Percentiles rank a stretch among this genome's conserved stretches.
Evolutionary conservation across 73 alveolate genomes (phyloP).

Genomic region (Breviolum minutum): DNA sequence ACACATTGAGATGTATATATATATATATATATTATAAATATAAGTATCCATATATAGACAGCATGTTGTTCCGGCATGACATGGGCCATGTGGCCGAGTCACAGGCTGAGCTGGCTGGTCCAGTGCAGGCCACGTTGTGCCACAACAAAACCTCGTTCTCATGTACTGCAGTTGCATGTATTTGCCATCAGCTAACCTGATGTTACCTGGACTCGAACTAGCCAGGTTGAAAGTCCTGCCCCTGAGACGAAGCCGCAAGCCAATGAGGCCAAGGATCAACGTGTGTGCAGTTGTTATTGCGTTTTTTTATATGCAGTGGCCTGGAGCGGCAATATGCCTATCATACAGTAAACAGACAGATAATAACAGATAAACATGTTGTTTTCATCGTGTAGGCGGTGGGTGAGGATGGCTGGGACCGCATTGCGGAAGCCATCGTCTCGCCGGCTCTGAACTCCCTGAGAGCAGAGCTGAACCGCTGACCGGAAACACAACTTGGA

Average conservation of each 20-base stretch:
- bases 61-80: neutral
- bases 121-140: constrained; percentile 12
- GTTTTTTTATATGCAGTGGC: neutral
- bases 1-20: neutral
- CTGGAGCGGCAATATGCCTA: no score
- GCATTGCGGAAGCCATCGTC: constrained; percentile 5
- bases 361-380: neutral
- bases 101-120: constrained; percentile 48
- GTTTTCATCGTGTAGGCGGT: neutral
- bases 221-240: constrained; percentile 15
- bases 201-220: neutral
- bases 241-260: neutral
- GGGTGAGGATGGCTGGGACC: constrained; percentile 59
- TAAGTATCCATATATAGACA: neutral
- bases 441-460: constrained; percentile 47
- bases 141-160: neutral
- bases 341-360: no score
- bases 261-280: neutral
- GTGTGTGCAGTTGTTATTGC: neutral
- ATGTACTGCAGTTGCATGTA: neutral
- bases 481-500: neutral
- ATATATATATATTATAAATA: neutral
- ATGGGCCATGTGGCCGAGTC: neutral
- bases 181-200: neutral
- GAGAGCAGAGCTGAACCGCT: constrained; percentile 19